Conservation (phyloP, 2,329 filamentous ascomycete species). For the Herpotrichia juniperi region DNA sequence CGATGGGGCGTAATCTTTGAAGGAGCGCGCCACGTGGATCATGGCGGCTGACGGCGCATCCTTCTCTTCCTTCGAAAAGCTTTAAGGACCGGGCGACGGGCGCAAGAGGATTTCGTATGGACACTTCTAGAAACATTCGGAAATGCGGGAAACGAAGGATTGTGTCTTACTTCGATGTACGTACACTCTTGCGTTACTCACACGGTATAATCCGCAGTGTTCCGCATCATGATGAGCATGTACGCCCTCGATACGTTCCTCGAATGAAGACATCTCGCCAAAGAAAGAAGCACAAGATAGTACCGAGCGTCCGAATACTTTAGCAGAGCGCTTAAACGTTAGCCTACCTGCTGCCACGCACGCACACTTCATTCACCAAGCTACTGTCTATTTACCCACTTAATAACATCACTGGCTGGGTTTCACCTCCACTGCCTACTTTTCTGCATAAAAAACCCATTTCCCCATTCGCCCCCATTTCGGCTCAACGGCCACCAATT, state of each 20-base stretch:
- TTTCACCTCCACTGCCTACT: neutral
- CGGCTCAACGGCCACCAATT: neutral
- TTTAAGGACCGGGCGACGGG: conserved; percentile 2
- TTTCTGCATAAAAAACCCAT: neutral
- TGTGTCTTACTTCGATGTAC: neutral
- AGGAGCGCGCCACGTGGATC: conserved; percentile 16
- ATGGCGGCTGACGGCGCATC: conserved; percentile 14
- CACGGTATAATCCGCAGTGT: too few relatives aligned
- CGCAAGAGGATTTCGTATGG: conserved; percentile 8
- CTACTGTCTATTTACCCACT: too few relatives aligned
- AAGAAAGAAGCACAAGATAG: too few relatives aligned
- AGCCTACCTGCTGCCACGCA: too few relatives aligned
- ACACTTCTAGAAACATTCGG: neutral
- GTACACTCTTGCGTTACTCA: neutral
- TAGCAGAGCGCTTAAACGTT: too few relatives aligned
- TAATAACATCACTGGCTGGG: neutral
- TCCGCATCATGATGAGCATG: too few relatives aligned
- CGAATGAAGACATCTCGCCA: too few relatives aligned
- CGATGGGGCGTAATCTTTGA: conserved; percentile 4
- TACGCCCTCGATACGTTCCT: too few relatives aligned
- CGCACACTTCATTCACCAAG: too few relatives aligned
- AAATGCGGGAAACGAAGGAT: neutral
- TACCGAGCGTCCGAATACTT: too few relatives aligned
- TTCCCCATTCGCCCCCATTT: neutral
- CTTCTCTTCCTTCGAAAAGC: conserved; percentile 11